phyloP scores from a whole-genome alignment of 2,329 filamentous ascomycete genomes.

The Hymenoscyphus infarciens region DNA sequence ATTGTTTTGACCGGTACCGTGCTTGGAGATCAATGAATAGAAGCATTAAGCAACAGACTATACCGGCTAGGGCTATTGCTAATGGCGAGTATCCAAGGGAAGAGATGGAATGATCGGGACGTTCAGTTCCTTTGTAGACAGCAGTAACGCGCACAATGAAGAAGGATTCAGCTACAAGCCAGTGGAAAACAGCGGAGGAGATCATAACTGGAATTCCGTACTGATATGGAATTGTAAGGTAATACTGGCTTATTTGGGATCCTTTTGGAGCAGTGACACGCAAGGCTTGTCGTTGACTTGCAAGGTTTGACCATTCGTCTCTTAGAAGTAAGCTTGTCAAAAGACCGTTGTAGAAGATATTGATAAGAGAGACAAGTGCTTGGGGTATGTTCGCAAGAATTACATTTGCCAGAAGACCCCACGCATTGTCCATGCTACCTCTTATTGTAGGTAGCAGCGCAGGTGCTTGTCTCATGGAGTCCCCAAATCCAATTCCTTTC shows the following conservation, averaged over 20 bases:
- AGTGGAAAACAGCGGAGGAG: not conserved
- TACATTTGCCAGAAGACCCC: not conserved
- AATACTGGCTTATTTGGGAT: not conserved
- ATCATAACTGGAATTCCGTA: not conserved
- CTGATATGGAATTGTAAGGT: not conserved
- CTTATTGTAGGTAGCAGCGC: not conserved
- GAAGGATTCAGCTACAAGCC: not conserved
- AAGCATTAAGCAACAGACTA: not conserved
- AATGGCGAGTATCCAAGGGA: not conserved
- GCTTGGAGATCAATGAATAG: not conserved
- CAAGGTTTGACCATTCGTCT: not conserved
- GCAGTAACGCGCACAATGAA: not conserved
- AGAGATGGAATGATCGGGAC: not conserved
- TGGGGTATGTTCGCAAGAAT: not conserved
- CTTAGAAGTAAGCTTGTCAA: not conserved
- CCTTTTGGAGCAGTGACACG: not conserved
- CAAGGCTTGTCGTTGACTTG: not conserved
- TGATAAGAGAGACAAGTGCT: not conserved
- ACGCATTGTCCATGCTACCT: not conserved
- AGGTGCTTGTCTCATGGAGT: not conserved
- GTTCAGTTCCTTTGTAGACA: not conserved
- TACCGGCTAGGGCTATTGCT: not conserved
- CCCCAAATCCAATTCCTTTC: not conserved
- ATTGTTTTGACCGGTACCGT: not conserved
- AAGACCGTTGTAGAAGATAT: not conserved